These are phyloP conservation scores for Cladosporium sp. DNA, from an alignment of 2,329 filamentous ascomycete species.

Conservation along the genomic window DNA sequence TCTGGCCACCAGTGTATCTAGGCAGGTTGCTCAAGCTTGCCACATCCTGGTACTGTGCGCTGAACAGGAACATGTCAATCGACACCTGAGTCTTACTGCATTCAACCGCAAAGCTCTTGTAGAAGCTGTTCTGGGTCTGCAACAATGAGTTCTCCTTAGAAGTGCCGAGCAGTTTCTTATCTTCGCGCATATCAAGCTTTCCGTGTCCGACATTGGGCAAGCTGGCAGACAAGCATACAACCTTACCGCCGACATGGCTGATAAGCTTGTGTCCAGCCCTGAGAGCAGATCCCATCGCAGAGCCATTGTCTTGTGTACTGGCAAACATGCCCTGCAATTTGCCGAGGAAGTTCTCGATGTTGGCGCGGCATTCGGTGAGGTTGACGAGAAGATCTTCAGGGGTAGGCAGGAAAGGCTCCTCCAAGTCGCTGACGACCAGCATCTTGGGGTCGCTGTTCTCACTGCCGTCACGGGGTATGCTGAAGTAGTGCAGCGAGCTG, in stretches of 20 bases:
- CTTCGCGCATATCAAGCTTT: slow-evolving; percentile 86
- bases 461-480: slow-evolving; percentile 79
- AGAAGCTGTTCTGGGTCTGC: slow-evolving; percentile 92
- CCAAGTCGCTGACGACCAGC: slow-evolving; percentile 90
- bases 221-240: slow-evolving; percentile 83
- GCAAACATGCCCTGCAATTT: slow-evolving; percentile 96
- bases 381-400: slow-evolving; percentile 88
- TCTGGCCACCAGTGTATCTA: slow-evolving; percentile 93
- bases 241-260: slow-evolving; percentile 87
- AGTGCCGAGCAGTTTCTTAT: slow-evolving; percentile 92
- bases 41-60: slow-evolving; percentile 93
- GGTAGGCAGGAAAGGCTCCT: slow-evolving; percentile 93
- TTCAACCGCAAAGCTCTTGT: slow-evolving; percentile 98
- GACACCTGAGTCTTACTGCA: slow-evolving; percentile 99
- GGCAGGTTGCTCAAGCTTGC: slow-evolving; percentile 93
- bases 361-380: slow-evolving; percentile 78
- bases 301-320: slow-evolving; percentile 80
- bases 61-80: slow-evolving; percentile 97
- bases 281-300: slow-evolving; percentile 91
- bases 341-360: slow-evolving; percentile 82
- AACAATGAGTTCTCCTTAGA: slow-evolving; percentile 82
- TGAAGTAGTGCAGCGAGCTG: slow-evolving; percentile 92
- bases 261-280: slow-evolving; percentile 94
- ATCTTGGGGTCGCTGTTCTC: slow-evolving; percentile 82
- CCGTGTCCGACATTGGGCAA: slow-evolving; percentile 85